A percentile compares a stretch with the other conserved stretches of the same genome.
Evolutionary conservation across 78 protist genomes (phyloP).

Genomic region (Acrasis kona): DNA sequence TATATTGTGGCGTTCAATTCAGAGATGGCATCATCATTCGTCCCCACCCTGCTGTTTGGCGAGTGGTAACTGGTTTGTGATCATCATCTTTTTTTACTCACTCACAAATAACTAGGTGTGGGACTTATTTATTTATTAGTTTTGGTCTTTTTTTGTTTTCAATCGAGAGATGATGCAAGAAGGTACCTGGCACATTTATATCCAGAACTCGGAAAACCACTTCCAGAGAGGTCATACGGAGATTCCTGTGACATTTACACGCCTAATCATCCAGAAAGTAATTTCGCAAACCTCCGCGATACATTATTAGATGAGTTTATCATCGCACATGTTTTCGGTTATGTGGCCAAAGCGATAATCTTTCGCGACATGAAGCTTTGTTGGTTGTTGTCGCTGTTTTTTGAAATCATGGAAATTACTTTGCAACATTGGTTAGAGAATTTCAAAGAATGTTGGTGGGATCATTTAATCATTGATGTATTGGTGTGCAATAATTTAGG

Average conservation of each 20-base stretch:
- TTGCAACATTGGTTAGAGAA: slow-evolving; percentile 64
- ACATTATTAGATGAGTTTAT: slow-evolving; percentile 53
- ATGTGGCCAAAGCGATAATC: slow-evolving; percentile 62
- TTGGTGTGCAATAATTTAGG: slow-evolving; percentile 65
- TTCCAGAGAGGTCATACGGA: slow-evolving; percentile 67
- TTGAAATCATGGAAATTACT: slow-evolving; percentile 64
- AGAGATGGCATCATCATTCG: too few species aligned
- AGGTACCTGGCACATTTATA: slow-evolving; percentile 31
- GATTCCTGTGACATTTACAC: slow-evolving; percentile 58
- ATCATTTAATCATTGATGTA: slow-evolving; percentile 64
- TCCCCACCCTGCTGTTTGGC: too few species aligned
- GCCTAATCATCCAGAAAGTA: slow-evolving; percentile 34
- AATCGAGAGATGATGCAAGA: slow-evolving; percentile 46
- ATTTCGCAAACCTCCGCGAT: slow-evolving; percentile 15
- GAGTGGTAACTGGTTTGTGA: too few species aligned
- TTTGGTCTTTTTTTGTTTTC: slow-evolving; percentile 60
- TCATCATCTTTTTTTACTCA: slow-evolving; percentile 67
- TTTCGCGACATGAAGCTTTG: slow-evolving; percentile 44
- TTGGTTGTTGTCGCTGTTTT: slow-evolving; percentile 36
- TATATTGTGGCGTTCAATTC: slow-evolving; percentile 44
- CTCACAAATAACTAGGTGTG: slow-evolving; percentile 71
- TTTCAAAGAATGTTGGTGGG: slow-evolving; percentile 90
- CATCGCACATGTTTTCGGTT: slow-evolving; percentile 76
- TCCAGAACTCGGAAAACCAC: slow-evolving; percentile 30
- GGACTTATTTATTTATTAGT: slow-evolving; percentile 55